Base-by-base conservation (phyloP, 1,139 yeast genomes). In the Hansenula lynferdii region DNA sequence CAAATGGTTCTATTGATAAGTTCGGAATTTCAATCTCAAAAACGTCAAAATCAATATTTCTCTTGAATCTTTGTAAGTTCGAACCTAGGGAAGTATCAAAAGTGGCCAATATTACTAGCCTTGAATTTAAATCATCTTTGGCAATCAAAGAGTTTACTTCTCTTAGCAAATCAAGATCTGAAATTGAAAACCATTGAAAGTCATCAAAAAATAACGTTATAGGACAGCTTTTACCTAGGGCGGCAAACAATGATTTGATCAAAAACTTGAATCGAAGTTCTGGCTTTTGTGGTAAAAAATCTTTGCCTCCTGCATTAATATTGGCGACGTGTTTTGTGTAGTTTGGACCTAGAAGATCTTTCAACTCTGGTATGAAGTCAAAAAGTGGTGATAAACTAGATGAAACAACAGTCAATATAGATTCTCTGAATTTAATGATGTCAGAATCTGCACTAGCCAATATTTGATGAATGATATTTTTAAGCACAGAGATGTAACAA, bases 121-220 rank as follows among this genome's bases (percentile, higher is more conserved):
- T 32, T 7, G 51, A 45, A 4, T 42, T 28, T 12, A 35, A 16
- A 9, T 40, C 45, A n/a, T 39, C 43, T 22, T 39, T 42, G 5
- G 42, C 8, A 12, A 49, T 45, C 29, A 47, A 44, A 4, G 38
- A 18, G 11, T 46, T 37, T 6, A 45, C 42, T 23, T 47, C 53
- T 30, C 42, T 43, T 23, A 47, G 14, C 2, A 49, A 36, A 20
- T 49, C 50, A 58, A 64, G 40, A 44, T 60, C 53, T 29, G 56
- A 42, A 31, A 56, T 45, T 10, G 64, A 57, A 32, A 73, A 65
- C 68, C 71, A 69, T 38, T 75, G 77, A 24, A 71, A 53, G 52
- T 75, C 77, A 48, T 75, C 80, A 29, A 72, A 56, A 38, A 70
- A 64, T 3, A 74, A 51, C 0, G 77, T 72, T 37, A 74, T 53